Evolutionary conservation across 2,329 filamentous ascomycete genomes (phyloP).

Genomic region (Alternaria longipes): DNA sequence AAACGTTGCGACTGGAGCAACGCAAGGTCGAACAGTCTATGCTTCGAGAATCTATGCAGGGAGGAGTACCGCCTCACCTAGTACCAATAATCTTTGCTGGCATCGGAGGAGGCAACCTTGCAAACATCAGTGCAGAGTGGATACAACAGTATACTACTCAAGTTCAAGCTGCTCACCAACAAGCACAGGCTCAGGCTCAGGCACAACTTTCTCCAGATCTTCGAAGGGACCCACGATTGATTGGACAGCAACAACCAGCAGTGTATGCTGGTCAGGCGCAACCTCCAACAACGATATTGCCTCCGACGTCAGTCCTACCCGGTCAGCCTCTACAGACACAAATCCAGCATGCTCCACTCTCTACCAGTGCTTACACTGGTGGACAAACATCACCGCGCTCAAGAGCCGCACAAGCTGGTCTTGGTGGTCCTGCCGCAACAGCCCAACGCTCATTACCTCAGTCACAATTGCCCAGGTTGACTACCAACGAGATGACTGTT

Average conservation of each 20-base stretch:
- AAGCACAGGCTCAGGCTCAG: slow-evolving; percentile 54
- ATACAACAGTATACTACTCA: slow-evolving; percentile 60
- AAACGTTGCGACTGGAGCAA: slow-evolving; percentile 59
- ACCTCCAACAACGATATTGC: slow-evolving; percentile 42
- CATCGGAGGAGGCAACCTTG: slow-evolving; percentile 59
- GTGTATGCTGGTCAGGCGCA: slow-evolving; percentile 44
- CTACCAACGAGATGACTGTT: slow-evolving; percentile 62
- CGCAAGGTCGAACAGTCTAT: slow-evolving; percentile 63
- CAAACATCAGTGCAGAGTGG: slow-evolving; percentile 60
- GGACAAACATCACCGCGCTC: slow-evolving; percentile 47
- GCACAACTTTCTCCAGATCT: slow-evolving; percentile 53
- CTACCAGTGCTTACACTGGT: slow-evolving; percentile 43
- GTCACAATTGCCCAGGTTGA: slow-evolving; percentile 60
- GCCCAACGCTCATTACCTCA: slow-evolving; percentile 57
- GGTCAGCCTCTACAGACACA: slow-evolving; percentile 51
- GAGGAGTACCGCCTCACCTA: slow-evolving; percentile 61
- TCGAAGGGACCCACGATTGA: slow-evolving; percentile 54
- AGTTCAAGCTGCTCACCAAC: slow-evolving; percentile 56
- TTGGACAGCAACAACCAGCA: slow-evolving; percentile 50
- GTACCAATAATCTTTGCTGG: slow-evolving; percentile 65
- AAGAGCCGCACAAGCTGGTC: slow-evolving; percentile 42
- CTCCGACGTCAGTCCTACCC: slow-evolving; percentile 47
- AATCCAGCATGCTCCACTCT: slow-evolving; percentile 52
- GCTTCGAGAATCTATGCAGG: slow-evolving; percentile 61
- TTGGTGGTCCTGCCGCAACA: slow-evolving; percentile 50